Evolutionary conservation across 1,284 basidiomycete genomes (phyloP), one percentile per base, ranked within the genome.

Genomic region (Boletellus dicymbophilus): DNA sequence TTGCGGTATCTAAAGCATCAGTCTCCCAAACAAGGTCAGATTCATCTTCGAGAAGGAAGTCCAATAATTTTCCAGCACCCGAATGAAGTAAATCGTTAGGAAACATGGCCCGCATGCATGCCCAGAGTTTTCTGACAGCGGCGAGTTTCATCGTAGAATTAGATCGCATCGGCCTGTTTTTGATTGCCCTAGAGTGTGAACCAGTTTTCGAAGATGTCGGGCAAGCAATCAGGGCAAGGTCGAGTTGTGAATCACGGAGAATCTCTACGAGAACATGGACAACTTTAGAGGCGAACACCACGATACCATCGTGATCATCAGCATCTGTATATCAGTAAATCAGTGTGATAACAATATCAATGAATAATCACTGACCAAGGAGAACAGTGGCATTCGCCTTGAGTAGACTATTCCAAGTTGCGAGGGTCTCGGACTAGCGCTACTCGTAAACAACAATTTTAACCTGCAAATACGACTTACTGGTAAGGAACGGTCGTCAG

Each of bases 101-200:
- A 52, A 85, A 71, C 6, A 72, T 59, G 2, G 63, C 62, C 27
- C 72, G 71, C 46, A 78, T 68, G 36, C 67, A 63, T 4, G 62
- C 59, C 85, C 85, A 88, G 28, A 89, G 72, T 18, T 76, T 72
- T 25, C 76, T 76, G 15, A 80, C 71, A 18, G 85, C 64, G 7
- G 67, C 68, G 12, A 89, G 65, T 59, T 82, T 85, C 44, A 79
- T 63, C 13, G 66, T 66, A 40, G 66, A 59, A 51, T 76, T 76
- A 43, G 72, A 72, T 13, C 71, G 64, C 25, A 37, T 22, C 28
- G 62, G 54, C 9, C 13, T 36, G 15, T 5, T 16, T 27, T 37
- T 38, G 10, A 39, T 31, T 20, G 28, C 30, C 30, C 33, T 46
- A 5, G 49, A 48, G 9, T 42, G 53, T 7, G 52, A 53, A 25